Base-by-base conservation (phyloP, 805 yeast species). In the Metschnikowia bowlesiae region DNA sequence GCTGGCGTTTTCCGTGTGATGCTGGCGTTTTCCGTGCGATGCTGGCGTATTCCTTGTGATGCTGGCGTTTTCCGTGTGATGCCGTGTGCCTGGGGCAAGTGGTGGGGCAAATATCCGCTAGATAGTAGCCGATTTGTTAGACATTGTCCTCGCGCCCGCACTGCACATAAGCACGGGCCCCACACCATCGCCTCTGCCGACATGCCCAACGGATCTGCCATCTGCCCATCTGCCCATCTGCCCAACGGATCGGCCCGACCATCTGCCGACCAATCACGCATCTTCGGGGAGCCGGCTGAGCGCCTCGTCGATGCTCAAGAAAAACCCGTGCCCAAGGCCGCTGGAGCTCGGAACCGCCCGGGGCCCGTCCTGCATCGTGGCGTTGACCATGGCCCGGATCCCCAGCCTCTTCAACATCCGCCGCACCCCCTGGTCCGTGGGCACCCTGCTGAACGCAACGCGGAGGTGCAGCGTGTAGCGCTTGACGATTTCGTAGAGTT, bases 371-470 rank as follows among this genome's bases (percentile, higher is more conserved):
- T 16, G 48, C 49, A 49, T 57, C 18, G 50, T 51, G 22, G 49
- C 48, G 44, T 68, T 67, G 32, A 69, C 63, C 40, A 65, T 45
- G 5, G 51, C 45, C 4, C 62, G 58, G 30, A 88, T 80, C 0
- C 90, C 91, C 7, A 91, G 78, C 36, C 65, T 65, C 26, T 58
- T 64, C 36, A 89, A 65, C 49, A 81, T 68, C n/a, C 68, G 64
- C 39, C 83, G 67, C n/a, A 87, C 70, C 2, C 64, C 63, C 8
- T 56, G 59, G 46, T 69, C 73, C 6, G 76, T 66, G 4, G 88
- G 78, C 8, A 87, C 80, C 22, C 90, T 73, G 7, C 85, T 73
- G 50, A 89, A 78, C 39, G 80, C 76, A 4, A 88, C 85, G 2
- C 74, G 74, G 44, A 85, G 73, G 14, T 65, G 71, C n/a, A 69